Evolutionary conservation across 2,329 filamentous ascomycete species (phyloP), one percentile per base, ranked within the genome.

Genomic region (Xylariaceae sp.): DNA sequence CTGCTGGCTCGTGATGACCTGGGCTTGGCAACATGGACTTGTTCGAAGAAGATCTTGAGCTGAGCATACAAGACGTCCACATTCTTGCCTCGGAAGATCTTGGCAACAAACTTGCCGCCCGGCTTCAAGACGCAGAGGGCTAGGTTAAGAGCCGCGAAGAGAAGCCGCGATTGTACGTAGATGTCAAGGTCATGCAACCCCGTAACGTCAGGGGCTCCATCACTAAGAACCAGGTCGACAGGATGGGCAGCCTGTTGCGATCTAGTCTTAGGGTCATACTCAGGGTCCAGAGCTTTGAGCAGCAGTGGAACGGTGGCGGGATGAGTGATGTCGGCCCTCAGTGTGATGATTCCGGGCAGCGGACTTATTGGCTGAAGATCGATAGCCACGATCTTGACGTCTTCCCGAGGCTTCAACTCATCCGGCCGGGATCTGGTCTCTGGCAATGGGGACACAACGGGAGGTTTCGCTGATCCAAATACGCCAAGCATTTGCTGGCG

Each of bases 111-210:
- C 57, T 88, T 94, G 47, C 92, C 92, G 30, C 92, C 92, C 0
- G 89, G 89, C 43, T 85, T 85, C 15, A 98, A 76, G 9, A 98
- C 88, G 59, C 90, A 94, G 9, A 96, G 78, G 0, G 92, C 88
- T 3, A 98, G 78, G 61, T 96, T 95, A 14, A 98, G 76, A 0
- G 92, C 92, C 0, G 90, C 88, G 63, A 94, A 96, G 34, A 98
- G 81, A 7, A 98, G 75, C 64, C 97, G 92, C 7, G 86, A 89
- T 65, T 98, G 92, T 13, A 98, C 86, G 64, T 98, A 98, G 52
- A 97, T 97, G 64, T 98, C 92, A 24, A 98, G 78, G 61, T 98
- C 92, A 62, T 98, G 92, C 1, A 98, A 74, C 14, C 92, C 92
- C 1, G 92, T 98, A 9, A 98, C 92, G 56, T 98, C 92, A 1